Percentiles rank a stretch among this genome's conserved stretches.
Evolutionary conservation across 1,139 yeast species (phyloP).

Genomic region (Scheffersomyces parashehatae): DNA sequence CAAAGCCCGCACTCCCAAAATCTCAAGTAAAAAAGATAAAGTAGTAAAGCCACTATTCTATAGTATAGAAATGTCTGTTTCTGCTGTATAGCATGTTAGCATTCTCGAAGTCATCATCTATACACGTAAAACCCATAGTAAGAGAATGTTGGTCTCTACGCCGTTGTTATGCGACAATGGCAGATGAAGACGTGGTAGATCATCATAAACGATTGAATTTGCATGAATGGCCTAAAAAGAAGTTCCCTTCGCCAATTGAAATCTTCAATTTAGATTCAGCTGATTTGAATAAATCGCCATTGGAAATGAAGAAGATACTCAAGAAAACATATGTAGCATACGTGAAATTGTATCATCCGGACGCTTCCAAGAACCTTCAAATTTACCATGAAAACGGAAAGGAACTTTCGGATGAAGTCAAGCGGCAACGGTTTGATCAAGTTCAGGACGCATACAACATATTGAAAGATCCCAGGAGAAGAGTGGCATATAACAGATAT

Average conservation of each 20-base stretch:
- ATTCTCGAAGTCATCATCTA: no score
- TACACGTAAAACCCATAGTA: no score
- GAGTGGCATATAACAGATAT: constrained; percentile 34
- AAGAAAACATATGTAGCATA: constrained; percentile 59
- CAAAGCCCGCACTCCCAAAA: no score
- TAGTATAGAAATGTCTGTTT: no score
- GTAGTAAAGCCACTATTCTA: no score
- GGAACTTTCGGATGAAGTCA: constrained; percentile 35
- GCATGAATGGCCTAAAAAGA: constrained; percentile 58
- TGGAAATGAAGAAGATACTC: constrained; percentile 45
- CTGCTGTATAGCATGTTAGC: no score
- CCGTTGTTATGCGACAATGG: neutral
- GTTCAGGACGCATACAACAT: constrained; percentile 75
- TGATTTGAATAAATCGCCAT: constrained; percentile 20
- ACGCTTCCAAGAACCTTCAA: constrained; percentile 40
- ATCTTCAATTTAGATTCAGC: constrained; percentile 49
- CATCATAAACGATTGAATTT: constrained; percentile 25
- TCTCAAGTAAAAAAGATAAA: no score
- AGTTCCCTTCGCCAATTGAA: constrained; percentile 75
- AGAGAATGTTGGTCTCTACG: neutral
- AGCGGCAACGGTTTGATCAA: constrained; percentile 64
- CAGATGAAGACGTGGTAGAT: constrained; percentile 5
- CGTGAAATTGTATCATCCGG: constrained; percentile 89
- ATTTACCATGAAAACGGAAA: constrained; percentile 29
- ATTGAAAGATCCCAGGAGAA: constrained; percentile 54